phyloP scores from a whole-genome alignment of 2,329 filamentous ascomycete genomes.

The Seiridium unicorne region DNA sequence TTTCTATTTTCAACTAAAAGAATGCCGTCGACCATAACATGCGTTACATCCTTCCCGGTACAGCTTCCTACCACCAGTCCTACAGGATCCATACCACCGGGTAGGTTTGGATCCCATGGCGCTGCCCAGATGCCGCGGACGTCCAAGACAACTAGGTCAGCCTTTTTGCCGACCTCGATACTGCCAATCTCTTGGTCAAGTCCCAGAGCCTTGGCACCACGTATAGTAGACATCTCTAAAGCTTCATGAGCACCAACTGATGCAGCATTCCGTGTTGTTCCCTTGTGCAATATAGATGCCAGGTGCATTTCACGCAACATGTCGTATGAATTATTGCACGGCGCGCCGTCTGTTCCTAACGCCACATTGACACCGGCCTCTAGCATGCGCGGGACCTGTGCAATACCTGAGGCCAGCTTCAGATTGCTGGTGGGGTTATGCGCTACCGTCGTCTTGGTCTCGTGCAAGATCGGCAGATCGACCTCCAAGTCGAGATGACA shows the following conservation, averaged over 20 bases:
- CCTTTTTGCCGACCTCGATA: constrained; percentile 36
- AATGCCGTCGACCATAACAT: constrained; percentile 12
- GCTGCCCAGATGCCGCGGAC: constrained; percentile 10
- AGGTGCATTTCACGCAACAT: constrained; percentile 53
- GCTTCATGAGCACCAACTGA: constrained; percentile 41
- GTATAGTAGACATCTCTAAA: constrained; percentile 50
- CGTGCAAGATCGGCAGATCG: constrained; percentile 36
- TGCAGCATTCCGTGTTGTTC: constrained; percentile 37
- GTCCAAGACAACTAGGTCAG: constrained; percentile 32
- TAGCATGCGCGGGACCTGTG: constrained; percentile 43
- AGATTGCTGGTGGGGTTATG: constrained; percentile 51
- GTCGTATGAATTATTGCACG: constrained; percentile 51
- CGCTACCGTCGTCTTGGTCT: constrained; percentile 42
- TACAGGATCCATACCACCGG: constrained; percentile 12
- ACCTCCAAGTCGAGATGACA: constrained; percentile 42
- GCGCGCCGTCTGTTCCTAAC: constrained; percentile 51
- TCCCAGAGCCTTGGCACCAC: constrained; percentile 46
- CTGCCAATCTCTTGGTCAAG: constrained; percentile 30
- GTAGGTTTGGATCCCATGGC: constrained; percentile 7
- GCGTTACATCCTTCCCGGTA: constrained; percentile 11
- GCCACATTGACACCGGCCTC: constrained; percentile 41
- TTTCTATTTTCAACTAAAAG: constrained; percentile 9
- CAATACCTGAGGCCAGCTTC: constrained; percentile 50
- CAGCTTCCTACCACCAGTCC: constrained; percentile 10
- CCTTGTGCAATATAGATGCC: constrained; percentile 47